Conservation (phyloP, 2,329 filamentous ascomycete genomes). For the Leptosphaerulina australis region DNA sequence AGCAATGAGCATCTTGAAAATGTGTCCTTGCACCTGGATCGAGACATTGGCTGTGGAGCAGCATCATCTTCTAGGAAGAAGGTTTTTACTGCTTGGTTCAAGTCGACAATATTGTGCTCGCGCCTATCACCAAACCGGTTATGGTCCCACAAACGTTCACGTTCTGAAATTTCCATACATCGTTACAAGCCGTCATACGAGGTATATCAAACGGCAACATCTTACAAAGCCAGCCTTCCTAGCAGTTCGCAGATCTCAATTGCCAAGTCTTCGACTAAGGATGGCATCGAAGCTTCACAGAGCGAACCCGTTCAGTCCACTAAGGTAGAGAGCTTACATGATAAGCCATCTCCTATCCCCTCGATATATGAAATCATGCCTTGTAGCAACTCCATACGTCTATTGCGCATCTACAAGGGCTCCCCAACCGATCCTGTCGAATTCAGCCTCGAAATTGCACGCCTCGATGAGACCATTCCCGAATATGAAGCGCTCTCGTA, state of each 20-base stretch:
- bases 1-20: neutral
- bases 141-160: neutral
- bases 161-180: neutral
- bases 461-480: conserved; percentile 6
- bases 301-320: neutral
- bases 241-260: neutral
- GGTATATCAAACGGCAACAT: neutral
- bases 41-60: too few relatives aligned
- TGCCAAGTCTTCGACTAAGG: neutral
- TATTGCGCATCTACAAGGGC: conserved; percentile 20
- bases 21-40: neutral
- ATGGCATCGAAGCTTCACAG: neutral
- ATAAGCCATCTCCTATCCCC: neutral
- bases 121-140: neutral
- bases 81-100: neutral
- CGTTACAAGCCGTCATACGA: neutral
- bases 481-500: conserved; percentile 24
- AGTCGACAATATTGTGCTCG: neutral
- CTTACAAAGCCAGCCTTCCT: neutral
- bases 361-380: conserved; percentile 4
- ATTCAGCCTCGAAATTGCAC: conserved; percentile 14
- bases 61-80: neutral
- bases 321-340: neutral
- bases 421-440: neutral
- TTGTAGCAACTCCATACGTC: conserved; percentile 17